Conservation (phyloP, 805 yeast genomes). For the Metschnikowia lochheadii region DNA sequence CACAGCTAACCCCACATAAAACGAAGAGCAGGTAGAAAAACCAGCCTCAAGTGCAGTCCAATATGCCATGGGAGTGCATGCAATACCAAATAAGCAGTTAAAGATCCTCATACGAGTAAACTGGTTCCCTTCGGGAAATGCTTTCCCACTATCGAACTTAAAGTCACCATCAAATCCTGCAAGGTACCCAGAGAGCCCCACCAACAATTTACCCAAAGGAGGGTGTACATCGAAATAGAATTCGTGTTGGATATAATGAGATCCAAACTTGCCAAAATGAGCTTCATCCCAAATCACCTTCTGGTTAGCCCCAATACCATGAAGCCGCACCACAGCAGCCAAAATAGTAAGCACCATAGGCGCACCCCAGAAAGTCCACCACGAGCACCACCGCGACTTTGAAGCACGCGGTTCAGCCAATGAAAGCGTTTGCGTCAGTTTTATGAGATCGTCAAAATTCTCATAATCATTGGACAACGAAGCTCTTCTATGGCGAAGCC, state of each 20-base stretch:
- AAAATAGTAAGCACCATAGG: constrained; percentile 14
- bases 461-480: background rate
- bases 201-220: constrained; percentile 77
- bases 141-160: constrained; percentile 79
- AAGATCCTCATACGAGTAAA: constrained; percentile 83
- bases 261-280: constrained; percentile 84
- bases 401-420: constrained; percentile 5
- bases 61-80: constrained; percentile 85
- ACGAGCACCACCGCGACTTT: too few relatives aligned
- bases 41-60: constrained; percentile 52
- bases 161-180: constrained; percentile 87
- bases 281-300: constrained; percentile 95
- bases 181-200: constrained; percentile 71
- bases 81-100: constrained; percentile 78
- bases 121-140: constrained; percentile 73
- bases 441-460: constrained; percentile 14
- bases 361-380: constrained; percentile 6
- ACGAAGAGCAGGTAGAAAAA: constrained; percentile 37
- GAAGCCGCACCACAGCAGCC: constrained; percentile 44
- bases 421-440: constrained; percentile 15
- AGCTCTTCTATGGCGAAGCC: constrained; percentile 1
- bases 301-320: constrained; percentile 54
- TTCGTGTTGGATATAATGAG: constrained; percentile 72
- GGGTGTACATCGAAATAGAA: constrained; percentile 88
- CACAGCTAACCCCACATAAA: constrained; percentile 60